A percentile compares a stretch with the other conserved stretches of the same genome.
Evolutionary conservation across 1,284 basidiomycete species (phyloP).

Genomic region (Wallemia mellicola): DNA sequence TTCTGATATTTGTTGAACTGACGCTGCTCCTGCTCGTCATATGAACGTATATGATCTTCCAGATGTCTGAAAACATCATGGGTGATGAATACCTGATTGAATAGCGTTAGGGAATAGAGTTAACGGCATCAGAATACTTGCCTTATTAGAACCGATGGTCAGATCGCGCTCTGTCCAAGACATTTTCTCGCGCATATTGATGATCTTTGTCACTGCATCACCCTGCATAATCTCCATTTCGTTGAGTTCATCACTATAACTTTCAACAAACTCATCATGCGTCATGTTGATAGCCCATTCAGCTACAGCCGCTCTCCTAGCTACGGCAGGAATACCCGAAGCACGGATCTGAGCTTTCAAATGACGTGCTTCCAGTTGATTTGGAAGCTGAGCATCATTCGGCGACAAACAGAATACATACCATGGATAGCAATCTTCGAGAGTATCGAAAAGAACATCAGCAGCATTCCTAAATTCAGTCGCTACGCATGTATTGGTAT

Average conservation of each 20-base stretch:
- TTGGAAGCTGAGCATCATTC: constrained; percentile 76
- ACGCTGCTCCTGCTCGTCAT: constrained; percentile 52
- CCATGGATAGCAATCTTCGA: constrained; percentile 76
- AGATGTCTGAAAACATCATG: constrained; percentile 62
- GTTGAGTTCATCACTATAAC: constrained; percentile 35
- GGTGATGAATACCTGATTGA: constrained; percentile 54
- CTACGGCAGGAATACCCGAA: constrained; percentile 47
- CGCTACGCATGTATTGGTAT: constrained; percentile 32
- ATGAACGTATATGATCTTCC: constrained; percentile 54
- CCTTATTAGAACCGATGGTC: constrained; percentile 51
- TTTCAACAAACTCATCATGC: constrained; percentile 54
- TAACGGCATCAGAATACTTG: too few species aligned
- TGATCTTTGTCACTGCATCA: constrained; percentile 21
- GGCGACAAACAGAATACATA: constrained; percentile 74
- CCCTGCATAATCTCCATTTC: constrained; percentile 21
- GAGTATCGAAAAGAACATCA: constrained; percentile 55
- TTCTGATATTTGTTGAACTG: constrained; percentile 25
- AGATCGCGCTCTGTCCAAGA: constrained; percentile 38
- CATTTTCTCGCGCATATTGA: constrained; percentile 32
- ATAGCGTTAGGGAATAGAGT: neutral
- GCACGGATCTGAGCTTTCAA: constrained; percentile 76
- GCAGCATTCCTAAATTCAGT: constrained; percentile 63
- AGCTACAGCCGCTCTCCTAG: constrained; percentile 30
- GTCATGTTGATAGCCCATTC: constrained; percentile 58
- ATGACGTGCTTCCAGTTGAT: constrained; percentile 67